Conservation (phyloP, 2,329 filamentous ascomycete genomes). For the Leptodontidium sp. region DNA sequence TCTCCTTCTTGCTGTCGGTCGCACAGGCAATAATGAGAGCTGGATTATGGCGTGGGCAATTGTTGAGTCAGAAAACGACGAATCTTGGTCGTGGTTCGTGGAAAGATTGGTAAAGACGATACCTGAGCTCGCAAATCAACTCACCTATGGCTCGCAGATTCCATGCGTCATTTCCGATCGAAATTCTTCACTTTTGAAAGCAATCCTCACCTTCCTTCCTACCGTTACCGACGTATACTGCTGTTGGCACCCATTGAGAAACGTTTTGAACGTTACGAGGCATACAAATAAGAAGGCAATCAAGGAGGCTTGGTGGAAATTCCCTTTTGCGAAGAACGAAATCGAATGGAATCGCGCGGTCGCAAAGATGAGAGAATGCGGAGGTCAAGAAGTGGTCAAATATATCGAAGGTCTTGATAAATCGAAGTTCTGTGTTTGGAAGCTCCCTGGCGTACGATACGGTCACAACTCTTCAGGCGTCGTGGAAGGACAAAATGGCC, state of each 20-base stretch:
- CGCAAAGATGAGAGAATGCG: not conserved
- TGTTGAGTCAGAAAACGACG: too few relatives aligned
- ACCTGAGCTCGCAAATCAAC: not conserved
- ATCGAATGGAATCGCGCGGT: not conserved
- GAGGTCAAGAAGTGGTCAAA: not conserved
- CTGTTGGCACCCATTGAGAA: not conserved
- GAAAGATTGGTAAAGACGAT: not conserved
- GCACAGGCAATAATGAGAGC: too few relatives aligned
- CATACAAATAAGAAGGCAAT: too few relatives aligned
- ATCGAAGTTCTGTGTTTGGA: not conserved
- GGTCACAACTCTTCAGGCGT: not conserved
- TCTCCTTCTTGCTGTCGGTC: too few relatives aligned
- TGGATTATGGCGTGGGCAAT: too few relatives aligned
- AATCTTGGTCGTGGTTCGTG: too few relatives aligned
- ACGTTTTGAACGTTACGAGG: too few relatives aligned
- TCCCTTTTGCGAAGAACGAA: not conserved
- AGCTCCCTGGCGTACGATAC: not conserved
- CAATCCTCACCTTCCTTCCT: not conserved
- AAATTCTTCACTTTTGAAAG: not conserved
- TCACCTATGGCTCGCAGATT: not conserved
- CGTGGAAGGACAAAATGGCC: too few relatives aligned
- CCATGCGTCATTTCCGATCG: too few relatives aligned
- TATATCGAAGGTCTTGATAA: not conserved
- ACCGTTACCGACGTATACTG: not conserved
- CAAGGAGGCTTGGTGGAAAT: not conserved